Evolutionary conservation across 768 basidiomycete genomes (phyloP).

Genomic region (Rhizopogon rudus): DNA sequence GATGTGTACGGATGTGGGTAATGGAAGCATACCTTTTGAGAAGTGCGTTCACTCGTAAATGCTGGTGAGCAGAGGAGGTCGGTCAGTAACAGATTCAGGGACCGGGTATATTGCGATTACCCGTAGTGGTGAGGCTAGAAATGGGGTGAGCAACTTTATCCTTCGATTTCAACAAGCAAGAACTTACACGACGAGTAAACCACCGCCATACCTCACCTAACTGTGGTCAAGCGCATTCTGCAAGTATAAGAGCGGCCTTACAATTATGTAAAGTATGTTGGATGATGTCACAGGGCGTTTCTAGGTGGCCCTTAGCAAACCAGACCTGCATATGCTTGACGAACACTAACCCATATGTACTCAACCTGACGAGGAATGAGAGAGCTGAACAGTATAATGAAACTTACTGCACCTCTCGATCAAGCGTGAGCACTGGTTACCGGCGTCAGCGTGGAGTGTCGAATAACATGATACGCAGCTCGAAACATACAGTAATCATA

Average conservation of each 20-base stretch:
- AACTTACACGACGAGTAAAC: not conserved
- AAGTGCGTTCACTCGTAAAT: not conserved
- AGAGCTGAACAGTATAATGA: not conserved
- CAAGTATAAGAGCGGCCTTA: not conserved
- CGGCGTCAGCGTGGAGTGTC: not conserved
- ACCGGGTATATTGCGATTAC: not conserved
- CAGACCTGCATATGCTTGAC: not conserved
- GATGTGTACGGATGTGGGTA: not conserved
- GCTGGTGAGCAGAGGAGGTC: not conserved
- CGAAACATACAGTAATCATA: not conserved
- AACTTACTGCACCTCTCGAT: not conserved
- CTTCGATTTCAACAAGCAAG: not conserved
- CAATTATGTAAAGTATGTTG: not conserved
- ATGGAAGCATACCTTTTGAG: not conserved
- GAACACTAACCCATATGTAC: not conserved
- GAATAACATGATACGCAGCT: not conserved
- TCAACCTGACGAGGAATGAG: not conserved
- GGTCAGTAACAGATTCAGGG: not conserved
- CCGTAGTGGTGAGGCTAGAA: not conserved
- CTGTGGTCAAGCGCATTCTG: not conserved
- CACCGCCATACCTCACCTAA: not conserved
- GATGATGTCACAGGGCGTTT: not conserved
- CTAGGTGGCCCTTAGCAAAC: not conserved
- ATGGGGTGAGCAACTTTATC: not conserved
- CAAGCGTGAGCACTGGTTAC: not conserved